These are phyloP conservation scores for Monoraphidium neglectum DNA, from an alignment of 139 green algal species.

Conservation along the genomic window DNA sequence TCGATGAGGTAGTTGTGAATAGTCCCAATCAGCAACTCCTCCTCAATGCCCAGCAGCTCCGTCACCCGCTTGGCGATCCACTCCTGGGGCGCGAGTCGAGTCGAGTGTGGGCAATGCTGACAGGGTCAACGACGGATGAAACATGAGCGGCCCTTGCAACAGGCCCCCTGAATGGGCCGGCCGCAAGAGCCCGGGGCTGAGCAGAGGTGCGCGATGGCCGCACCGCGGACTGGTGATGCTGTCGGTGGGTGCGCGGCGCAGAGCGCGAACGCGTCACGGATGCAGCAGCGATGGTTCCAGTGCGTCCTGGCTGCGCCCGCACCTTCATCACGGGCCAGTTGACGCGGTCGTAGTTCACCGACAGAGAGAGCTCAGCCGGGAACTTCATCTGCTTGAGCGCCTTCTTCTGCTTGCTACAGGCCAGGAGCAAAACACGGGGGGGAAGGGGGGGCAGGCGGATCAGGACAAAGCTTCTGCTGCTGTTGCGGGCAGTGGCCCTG, in stretches of 20 bases:
- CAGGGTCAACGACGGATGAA: too few species aligned
- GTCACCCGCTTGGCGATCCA: conserved; percentile 94
- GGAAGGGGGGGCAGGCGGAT: neutral
- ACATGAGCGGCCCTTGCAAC: too few species aligned
- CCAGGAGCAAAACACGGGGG: neutral
- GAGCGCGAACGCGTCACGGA: too few species aligned
- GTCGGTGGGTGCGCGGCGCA: too few species aligned
- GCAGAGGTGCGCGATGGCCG: too few species aligned
- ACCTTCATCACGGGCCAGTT: conserved; percentile 92
- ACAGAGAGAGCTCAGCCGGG: conserved; percentile 73
- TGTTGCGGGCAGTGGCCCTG: neutral
- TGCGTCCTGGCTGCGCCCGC: too few species aligned
- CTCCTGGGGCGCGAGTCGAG: too few species aligned
- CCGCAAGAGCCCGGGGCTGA: too few species aligned
- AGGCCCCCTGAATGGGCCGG: too few species aligned
- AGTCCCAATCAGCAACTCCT: conserved; percentile 94
- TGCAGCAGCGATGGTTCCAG: too few species aligned
- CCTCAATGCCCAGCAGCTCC: conserved; percentile 87
- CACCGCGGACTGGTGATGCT: too few species aligned
- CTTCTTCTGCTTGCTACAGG: conserved; percentile 73
- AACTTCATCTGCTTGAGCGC: conserved; percentile 81
- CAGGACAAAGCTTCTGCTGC: neutral
- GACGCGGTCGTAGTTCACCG: conserved; percentile 75
- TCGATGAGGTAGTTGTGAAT: conserved; percentile 90
- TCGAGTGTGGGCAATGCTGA: too few species aligned